Conservation (phyloP, 768 basidiomycete genomes). For the Tricholoma matsutake region DNA sequence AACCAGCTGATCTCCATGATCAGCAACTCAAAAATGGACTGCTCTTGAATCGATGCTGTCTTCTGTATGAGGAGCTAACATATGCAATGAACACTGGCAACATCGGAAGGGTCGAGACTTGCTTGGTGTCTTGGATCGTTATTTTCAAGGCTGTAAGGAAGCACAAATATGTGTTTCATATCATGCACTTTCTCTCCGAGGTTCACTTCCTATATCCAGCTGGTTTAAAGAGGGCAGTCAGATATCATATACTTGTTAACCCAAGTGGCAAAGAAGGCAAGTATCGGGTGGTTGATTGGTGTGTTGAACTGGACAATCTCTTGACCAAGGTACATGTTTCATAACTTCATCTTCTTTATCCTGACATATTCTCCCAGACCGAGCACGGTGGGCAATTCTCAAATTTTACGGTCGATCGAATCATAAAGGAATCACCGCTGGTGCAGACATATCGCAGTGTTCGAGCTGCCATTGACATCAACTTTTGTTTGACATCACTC, state of each 20-base stretch:
- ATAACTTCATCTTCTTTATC: no score
- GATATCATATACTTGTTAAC: no score
- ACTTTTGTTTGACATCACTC: background rate
- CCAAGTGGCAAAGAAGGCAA: no score
- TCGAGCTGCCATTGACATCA: background rate
- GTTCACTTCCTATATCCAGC: constrained; percentile 14
- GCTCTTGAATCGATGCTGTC: constrained; percentile 25
- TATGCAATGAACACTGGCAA: constrained; percentile 30
- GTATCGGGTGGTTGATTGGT: no score
- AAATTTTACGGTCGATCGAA: constrained; percentile 7
- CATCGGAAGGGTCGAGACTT: constrained; percentile 25
- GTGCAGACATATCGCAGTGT: background rate
- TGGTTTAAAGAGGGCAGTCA: no score
- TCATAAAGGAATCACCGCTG: background rate
- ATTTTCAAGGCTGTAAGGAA: constrained; percentile 30
- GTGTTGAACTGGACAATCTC: no score
- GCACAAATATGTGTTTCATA: constrained; percentile 27
- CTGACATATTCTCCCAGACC: no score
- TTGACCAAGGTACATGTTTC: no score
- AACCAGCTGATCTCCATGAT: constrained; percentile 17
- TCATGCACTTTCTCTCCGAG: constrained; percentile 24
- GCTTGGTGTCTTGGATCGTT: constrained; percentile 21
- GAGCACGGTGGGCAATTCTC: no score
- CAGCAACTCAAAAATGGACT: constrained; percentile 27
- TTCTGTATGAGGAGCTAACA: constrained; percentile 35